Evolutionary conservation across 2,329 filamentous ascomycete species (phyloP), one percentile per base, ranked within the genome.

Genomic region (Ceratocystis ficicola): DNA sequence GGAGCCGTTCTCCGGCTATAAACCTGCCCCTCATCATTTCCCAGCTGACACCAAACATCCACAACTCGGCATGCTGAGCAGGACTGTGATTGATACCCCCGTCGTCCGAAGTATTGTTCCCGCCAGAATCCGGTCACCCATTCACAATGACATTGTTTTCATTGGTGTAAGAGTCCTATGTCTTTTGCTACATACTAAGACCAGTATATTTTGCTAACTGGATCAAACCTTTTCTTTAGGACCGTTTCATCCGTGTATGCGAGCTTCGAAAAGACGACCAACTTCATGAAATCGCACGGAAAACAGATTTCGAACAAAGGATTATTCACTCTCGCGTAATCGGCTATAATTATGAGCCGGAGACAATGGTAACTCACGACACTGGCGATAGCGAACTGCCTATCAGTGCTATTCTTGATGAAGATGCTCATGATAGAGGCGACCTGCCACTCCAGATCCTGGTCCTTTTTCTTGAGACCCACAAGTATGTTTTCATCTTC

Each of bases 291-390:
- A 79, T 96, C n/a, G 79, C 83, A n/a, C 83, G 83, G 68, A 95
- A 92, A 74, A 80, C 81, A 50, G 86, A 96, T 73, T 93, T 97
- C 73, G 85, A 86, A 65, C 83, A 84, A 41, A 83, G 85, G 55
- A 96, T 97, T 69, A 80, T 88, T 68, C 88, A 90, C 71, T 90
- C 90, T 3, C 83, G 83, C 67, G 85, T 92, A 15, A 82, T 97
- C 70, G 90, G 89, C 30, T 44, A 36, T 2, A 61, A 52, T 22
- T 65, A 61, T 28, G 66, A 68, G 46, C 46, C 50, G 1, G 62
- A 62, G 57, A 32, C 55, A 30, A 3, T n/a, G 30, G 7, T 8
- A 22, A 44, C 30, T 6, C 28, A 50, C 63, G 65, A 15, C 48
- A 25, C 41, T 36, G 36, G 20, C 20, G 57, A 46, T 48, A 48